Evolutionary conservation across 2,329 filamentous ascomycete genomes (phyloP), one percentile per base, ranked within the genome.

Genomic region (Ophiocordyceps australis): DNA sequence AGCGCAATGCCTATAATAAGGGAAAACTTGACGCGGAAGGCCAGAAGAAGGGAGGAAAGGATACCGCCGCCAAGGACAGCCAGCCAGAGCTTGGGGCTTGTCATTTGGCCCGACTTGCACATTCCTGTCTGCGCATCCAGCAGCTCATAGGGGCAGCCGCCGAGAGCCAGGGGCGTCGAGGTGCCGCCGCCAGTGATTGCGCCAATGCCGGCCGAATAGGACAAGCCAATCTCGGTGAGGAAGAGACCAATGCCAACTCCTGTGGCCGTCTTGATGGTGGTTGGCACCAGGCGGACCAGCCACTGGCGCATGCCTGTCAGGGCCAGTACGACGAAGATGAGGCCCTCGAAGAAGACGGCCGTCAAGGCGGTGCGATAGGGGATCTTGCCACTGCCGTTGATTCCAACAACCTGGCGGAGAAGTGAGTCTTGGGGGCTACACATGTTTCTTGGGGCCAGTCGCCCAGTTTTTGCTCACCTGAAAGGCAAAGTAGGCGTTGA

Each of bases 191-290:
- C 81, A 1, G 77, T 82, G 32, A 92, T 73, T 17, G 79, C 63
- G 11, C 83, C 82, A 38, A 93, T 85, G 29, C 83, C 83, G 23
- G 78, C 72, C 14, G 71, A 74, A 45, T 89, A 89, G 1, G 78
- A 81, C 35, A 75, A 57, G 2, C 70, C 70, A 32, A 71, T 70
- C 33, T 71, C 59, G 0, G 69, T 72, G 14, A 75, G 52, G 35
- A 74, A 73, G 20, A 74, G 50, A 3, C 70, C 70, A 20, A 75
- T 74, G 3, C 70, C 70, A 5, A 73, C 70, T 13, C 69, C 69
- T 14, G 65, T 72, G 9, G 70, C 69, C 2, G 65, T 69, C 46
- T 75, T 75, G 38, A 75, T 62, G 3, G 68, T 74, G 3, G 61
- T 57, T 0, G 70, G 70, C 23, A 74, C 74, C 28, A 73, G 55